Conservation (phyloP, 495 filamentous ascomycete genomes). For the Talaromyces liani region DNA sequence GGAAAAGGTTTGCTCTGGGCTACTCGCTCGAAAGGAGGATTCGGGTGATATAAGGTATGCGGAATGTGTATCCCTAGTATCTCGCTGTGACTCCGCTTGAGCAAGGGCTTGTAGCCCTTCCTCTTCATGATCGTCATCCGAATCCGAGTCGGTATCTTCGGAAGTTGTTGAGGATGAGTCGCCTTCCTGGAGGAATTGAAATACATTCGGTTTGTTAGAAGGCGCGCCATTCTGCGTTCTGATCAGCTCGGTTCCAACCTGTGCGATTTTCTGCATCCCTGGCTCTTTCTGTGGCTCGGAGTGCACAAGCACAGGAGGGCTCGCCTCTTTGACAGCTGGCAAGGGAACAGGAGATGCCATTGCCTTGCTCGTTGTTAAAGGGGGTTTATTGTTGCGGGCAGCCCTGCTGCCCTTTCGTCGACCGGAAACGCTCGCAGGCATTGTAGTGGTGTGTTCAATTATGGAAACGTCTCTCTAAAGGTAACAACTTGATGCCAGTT, state of each 20-base stretch:
- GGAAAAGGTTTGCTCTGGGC: constrained; percentile 18
- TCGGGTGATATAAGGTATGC: constrained; percentile 13
- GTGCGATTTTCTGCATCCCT: neutral
- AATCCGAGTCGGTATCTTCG: constrained; percentile 14
- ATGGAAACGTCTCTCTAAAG: neutral
- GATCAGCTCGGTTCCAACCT: neutral
- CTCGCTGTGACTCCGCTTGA: constrained; percentile 9
- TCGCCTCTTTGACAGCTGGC: neutral
- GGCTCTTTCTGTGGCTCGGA: neutral
- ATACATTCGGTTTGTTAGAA: constrained; percentile 28
- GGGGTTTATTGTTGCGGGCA: neutral
- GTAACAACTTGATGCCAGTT: neutral
- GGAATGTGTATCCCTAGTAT: neutral
- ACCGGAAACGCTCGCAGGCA: constrained; percentile 6
- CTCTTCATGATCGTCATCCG: constrained; percentile 9
- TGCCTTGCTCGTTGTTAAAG: neutral
- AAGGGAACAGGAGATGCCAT: neutral
- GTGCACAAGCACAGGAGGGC: neutral
- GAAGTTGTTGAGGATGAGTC: constrained; percentile 15
- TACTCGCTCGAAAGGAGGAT: constrained; percentile 10
- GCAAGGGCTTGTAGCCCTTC: constrained; percentile 9
- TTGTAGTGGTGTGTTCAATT: neutral
- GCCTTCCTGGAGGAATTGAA: constrained; percentile 32
- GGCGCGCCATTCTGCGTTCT: neutral
- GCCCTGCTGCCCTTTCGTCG: constrained; percentile 5